These are phyloP conservation scores for Amauroascus verrucosus DNA, from an alignment of 2,329 filamentous ascomycete genomes.

Conservation along the genomic window DNA sequence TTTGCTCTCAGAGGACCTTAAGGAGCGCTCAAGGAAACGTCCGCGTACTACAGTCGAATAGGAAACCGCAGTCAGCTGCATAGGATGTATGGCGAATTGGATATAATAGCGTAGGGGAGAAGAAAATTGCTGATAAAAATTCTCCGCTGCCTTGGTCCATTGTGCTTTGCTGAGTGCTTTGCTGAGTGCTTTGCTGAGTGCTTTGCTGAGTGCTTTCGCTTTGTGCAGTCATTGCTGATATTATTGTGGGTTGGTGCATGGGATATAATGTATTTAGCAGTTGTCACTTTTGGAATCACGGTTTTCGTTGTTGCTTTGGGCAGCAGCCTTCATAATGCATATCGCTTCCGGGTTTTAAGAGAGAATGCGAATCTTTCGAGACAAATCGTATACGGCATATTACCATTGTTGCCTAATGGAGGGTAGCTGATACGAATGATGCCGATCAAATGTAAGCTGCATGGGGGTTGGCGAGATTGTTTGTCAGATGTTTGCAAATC, in stretches of 20 bases:
- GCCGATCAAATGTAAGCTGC: not conserved
- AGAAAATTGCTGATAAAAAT: too few relatives aligned
- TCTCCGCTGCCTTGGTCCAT: not conserved
- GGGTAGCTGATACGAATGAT: not conserved
- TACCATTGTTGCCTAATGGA: not conserved
- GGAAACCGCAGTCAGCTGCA: not conserved
- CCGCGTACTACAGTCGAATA: constrained; percentile 13
- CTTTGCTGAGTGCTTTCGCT: too few relatives aligned
- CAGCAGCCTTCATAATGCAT: not conserved
- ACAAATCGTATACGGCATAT: not conserved
- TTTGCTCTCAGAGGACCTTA: constrained; percentile 30
- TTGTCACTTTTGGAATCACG: not conserved
- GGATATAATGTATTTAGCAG: not conserved
- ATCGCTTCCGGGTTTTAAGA: not conserved
- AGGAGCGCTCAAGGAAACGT: constrained; percentile 23
- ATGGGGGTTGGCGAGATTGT: not conserved
- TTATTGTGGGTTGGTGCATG: not conserved
- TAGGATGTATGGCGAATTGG: not conserved
- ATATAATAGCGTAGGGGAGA: not conserved
- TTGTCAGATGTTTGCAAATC: not conserved
- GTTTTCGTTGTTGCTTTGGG: not conserved
- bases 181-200: not conserved
- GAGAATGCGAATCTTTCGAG: not conserved
- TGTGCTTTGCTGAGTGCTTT: not conserved
- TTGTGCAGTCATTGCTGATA: not conserved